Base-by-base conservation (phyloP, 1,284 basidiomycete genomes). In the Tilletia walkeri region DNA sequence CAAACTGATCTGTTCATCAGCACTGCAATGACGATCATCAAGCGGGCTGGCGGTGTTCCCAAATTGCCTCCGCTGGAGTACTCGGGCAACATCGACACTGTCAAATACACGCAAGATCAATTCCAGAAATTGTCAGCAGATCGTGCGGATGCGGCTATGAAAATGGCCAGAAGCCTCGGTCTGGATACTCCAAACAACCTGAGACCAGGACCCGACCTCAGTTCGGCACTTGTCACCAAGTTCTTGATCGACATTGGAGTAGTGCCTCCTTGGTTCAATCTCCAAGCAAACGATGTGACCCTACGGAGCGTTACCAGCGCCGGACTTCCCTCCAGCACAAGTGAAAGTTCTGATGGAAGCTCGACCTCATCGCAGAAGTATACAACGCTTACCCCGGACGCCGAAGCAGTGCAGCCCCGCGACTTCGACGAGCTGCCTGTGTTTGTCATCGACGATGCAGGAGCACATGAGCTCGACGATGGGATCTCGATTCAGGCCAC, bases 381-480 rank as follows among this genome's bases (percentile, higher is more conserved):
- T 70, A 70, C 65, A 53, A 56, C 36, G 65, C 14, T 70, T 53
- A 66, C 61, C 5, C 12, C 45, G 20, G 67, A 68, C n/a, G 45
- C 72, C 3, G 74, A 75, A 49, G 59, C 50, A 2, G 71, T 75
- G 3, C 16, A 63, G 4, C 24, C 74, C n/a, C 87, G 92, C 78
- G 95, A 98, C 84, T 97, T 94, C 83, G 92, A 91, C 12, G 78
- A 89, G 72, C 84, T 91, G 69, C 89, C 89, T 0, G 93, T 94
- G 0, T 98, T 91, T 83, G 91, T 97, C 20, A 91, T 99, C 69
- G 96, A 99, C 82, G 92, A 94, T 76, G 80, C 86, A 0, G 82
- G 79, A 4, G 95, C 96, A 0, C 85, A 91, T 76, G 96, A 99
- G 83, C 88, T 99, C 38, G 96, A 99, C 79, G 96, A 99, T 83